Base-by-base conservation (phyloP, 768 basidiomycete species). In the Pholiota conissans region DNA sequence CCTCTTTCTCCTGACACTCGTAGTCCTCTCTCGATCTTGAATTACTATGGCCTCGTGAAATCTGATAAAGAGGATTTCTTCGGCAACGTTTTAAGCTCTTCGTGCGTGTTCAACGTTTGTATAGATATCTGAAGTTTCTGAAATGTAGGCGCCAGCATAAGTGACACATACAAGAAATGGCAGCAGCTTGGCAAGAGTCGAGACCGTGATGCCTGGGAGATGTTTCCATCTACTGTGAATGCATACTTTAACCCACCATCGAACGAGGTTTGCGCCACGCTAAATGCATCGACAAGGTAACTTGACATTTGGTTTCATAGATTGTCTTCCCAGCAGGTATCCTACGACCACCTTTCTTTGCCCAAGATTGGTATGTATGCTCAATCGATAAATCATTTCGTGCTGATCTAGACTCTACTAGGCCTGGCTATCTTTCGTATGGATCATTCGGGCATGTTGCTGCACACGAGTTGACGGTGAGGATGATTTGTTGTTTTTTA, bases 321-420 rank as follows among this genome's bases (percentile, higher is more conserved):
- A 94, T 95, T 51, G 92, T 94, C 20, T 98, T 99, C 76, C 95
- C 97, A 8, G 96, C 97, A 20, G 97, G 97, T 24, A 95, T 98
- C 65, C 74, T 98, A 16, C 93, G 89, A 61, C 88, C 92, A 1
- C 95, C 95, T 0, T 98, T 95, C 82, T 98, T 95, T 78, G 83
- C 82, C 3, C 76, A 83, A 52, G 78, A 85, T 55, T 96, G 93
- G 90, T 90, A 58, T 35, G 79, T 57, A 18, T 29, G 32, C 27
- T 47, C 40, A 18, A 37, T 45, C 24, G 3, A 20, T 24, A 10
- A 30, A 26, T 24, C 42, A 46, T 20, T 32, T 30, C 8, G 16
- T 3, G 18, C 46, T 26, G 48, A 5, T 11, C n/a, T 51, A 24
- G 30, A 45, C 46, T 32, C n/a, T 3, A 16, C 29, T 55, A 92